phyloP scores from a whole-genome alignment of 106 monocot species.

The Acorus gramineus region DNA sequence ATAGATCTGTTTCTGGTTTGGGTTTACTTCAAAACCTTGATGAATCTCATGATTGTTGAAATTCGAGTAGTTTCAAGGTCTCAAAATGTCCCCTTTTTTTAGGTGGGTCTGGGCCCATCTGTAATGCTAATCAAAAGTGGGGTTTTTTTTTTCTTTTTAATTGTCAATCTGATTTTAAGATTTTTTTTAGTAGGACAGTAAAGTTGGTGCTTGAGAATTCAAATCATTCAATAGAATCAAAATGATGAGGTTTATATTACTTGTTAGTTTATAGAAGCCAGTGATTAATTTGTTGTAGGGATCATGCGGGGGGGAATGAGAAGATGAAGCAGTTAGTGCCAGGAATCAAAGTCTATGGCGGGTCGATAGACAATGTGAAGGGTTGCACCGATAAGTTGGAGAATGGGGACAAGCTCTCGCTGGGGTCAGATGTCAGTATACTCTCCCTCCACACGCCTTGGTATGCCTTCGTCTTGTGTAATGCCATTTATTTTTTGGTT shows the following conservation, averaged over 20 bases:
- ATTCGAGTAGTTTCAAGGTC: no score
- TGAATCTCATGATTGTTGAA: no score
- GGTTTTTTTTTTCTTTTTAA: no score
- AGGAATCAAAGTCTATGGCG: slow-evolving; percentile 78
- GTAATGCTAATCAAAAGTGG: not conserved
- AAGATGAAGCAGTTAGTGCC: slow-evolving; percentile 64
- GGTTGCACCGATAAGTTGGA: slow-evolving; percentile 78
- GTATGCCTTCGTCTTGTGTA: slow-evolving; percentile 13
- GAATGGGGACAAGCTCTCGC: slow-evolving; percentile 61
- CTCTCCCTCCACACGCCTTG: slow-evolving; percentile 86
- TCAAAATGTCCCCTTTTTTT: not conserved
- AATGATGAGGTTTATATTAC: no score
- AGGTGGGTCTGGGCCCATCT: not conserved
- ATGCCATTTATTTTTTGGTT: no score
- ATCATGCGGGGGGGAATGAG: slow-evolving; percentile 94
- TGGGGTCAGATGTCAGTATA: slow-evolving; percentile 52
- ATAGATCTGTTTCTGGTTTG: no score
- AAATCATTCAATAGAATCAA: no score
- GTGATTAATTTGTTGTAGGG: slow-evolving; percentile 30
- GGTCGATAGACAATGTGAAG: slow-evolving; percentile 60
- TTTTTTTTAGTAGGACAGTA: no score
- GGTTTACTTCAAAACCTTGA: no score
- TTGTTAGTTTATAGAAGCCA: no score
- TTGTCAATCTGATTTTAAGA: no score
- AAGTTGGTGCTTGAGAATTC: no score